Percentiles rank a stretch among this genome's conserved stretches.
These are phyloP conservation scores for Coemansia sp. DNA, from an alignment of 192 early-diverging fungal genomes.

Conservation along the genomic window DNA sequence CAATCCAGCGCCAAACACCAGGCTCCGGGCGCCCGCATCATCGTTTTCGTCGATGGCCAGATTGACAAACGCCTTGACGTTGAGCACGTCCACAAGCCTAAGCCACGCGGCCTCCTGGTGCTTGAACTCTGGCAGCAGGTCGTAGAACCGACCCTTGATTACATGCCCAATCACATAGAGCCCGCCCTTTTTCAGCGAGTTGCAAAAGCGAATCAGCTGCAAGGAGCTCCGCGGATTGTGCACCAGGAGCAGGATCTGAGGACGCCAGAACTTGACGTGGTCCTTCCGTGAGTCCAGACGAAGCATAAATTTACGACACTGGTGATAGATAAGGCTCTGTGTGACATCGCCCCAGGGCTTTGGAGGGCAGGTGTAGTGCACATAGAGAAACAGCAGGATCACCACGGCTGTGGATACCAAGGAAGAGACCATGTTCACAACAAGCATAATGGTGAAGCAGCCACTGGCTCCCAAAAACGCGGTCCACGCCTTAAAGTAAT, in stretches of 20 bases:
- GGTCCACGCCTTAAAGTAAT: conserved; percentile 66
- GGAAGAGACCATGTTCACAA: conserved; percentile 57
- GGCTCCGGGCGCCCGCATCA: conserved; percentile 56
- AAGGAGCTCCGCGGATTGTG: conserved; percentile 61
- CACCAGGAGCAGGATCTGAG: conserved; percentile 66
- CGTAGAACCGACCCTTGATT: conserved; percentile 58
- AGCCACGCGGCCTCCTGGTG: conserved; percentile 62
- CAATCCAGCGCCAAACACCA: conserved; percentile 64
- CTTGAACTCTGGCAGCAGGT: conserved; percentile 53
- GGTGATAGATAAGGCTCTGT: conserved; percentile 69
- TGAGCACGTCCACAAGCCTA: conserved; percentile 58
- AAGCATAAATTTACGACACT: conserved; percentile 69
- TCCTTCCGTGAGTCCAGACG: conserved; percentile 64
- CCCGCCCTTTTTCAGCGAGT: conserved; percentile 69
- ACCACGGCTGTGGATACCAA: conserved; percentile 56
- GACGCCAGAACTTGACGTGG: conserved; percentile 73
- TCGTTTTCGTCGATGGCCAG: conserved; percentile 56
- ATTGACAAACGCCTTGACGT: conserved; percentile 68
- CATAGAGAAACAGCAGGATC: conserved; percentile 60
- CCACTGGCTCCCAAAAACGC: conserved; percentile 59
- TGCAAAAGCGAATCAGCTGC: conserved; percentile 66
- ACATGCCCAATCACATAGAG: conserved; percentile 68
- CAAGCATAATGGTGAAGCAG: conserved; percentile 58
- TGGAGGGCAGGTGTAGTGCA: conserved; percentile 66
- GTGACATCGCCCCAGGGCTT: conserved; percentile 74